Percentiles rank a stretch among this genome's conserved stretches.
These are phyloP conservation scores for Pezicula rhizophila DNA, from an alignment of 2,329 filamentous ascomycete species.

Conservation along the genomic window DNA sequence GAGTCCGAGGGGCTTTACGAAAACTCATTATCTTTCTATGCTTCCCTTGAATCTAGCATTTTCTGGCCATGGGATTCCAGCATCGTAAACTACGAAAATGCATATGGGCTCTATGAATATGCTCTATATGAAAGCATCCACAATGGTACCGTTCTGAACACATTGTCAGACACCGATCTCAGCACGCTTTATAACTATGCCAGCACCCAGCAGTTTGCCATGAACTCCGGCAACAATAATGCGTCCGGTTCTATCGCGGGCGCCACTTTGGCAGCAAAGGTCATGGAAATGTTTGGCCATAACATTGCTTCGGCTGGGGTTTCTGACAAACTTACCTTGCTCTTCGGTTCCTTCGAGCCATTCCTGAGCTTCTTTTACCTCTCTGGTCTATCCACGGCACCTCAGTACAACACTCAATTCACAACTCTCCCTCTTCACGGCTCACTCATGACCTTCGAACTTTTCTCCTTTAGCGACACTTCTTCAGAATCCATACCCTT, in stretches of 20 bases:
- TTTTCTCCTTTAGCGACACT: conserved; percentile 36
- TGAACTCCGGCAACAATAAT: conserved; percentile 54
- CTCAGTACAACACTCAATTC: conserved; percentile 40
- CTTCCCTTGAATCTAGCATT: conserved; percentile 13
- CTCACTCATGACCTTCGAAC: conserved; percentile 69
- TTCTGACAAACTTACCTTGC: conserved; percentile 42
- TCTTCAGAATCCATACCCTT: conserved; percentile 8
- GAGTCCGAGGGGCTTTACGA: conserved; percentile 4
- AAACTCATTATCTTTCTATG: conserved; percentile 16
- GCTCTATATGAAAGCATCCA: conserved; percentile 48
- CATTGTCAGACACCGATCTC: conserved; percentile 39
- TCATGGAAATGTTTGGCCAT: conserved; percentile 36
- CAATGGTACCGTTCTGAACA: conserved; percentile 35
- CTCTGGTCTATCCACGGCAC: conserved; percentile 35
- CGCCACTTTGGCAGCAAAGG: conserved; percentile 41
- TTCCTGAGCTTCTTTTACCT: conserved; percentile 50
- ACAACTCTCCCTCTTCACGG: conserved; percentile 58
- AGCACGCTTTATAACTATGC: conserved; percentile 57
- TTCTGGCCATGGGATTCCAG: conserved; percentile 11
- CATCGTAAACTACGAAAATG: conserved; percentile 31
- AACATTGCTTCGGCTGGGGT: conserved; percentile 35
- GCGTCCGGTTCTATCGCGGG: conserved; percentile 44
- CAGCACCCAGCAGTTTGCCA: conserved; percentile 56
- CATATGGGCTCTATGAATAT: conserved; percentile 54
- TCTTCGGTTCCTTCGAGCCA: conserved; percentile 49